phyloP scores from a whole-genome alignment of 305 asterid species.

The Fraxinus velutina region DNA sequence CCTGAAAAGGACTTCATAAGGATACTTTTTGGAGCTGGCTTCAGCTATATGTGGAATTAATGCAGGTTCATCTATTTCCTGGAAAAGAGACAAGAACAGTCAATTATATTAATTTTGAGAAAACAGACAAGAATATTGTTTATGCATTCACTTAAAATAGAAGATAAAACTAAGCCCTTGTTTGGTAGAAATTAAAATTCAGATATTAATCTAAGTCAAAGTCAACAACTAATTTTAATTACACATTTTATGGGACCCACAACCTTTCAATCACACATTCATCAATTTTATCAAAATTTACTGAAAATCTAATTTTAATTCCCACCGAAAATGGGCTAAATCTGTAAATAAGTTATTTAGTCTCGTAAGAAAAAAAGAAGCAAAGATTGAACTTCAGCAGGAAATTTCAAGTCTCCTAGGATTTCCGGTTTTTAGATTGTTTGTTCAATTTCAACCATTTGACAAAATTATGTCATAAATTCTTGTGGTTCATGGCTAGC shows the following conservation, averaged over 20 bases:
- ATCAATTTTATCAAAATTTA: not conserved
- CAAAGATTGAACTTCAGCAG: not conserved
- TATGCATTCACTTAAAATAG: not conserved
- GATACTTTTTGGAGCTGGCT: constrained; percentile 88
- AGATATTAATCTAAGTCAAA: too few relatives aligned
- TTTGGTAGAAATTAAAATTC: not conserved
- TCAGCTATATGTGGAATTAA: constrained; percentile 97
- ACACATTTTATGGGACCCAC: not conserved
- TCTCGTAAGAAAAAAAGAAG: not conserved
- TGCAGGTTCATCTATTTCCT: constrained; percentile 97
- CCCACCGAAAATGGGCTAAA: not conserved
- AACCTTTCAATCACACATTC: not conserved
- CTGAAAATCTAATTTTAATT: not conserved
- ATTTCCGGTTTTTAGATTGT: not conserved
- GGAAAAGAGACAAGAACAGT: constrained; percentile 24
- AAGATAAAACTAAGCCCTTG: not conserved
- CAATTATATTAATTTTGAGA: constrained; percentile 7
- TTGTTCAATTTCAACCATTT: not conserved
- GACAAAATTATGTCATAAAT: constrained; percentile 11
- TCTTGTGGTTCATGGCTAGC: not conserved
- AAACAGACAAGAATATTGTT: not conserved
- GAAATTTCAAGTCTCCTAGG: not conserved
- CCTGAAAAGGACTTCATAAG: constrained; percentile 97
- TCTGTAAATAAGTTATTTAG: not conserved
- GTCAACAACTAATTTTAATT: not conserved